Conservation (phyloP, 768 basidiomycete genomes). For the Melanogaster broomeanus region DNA sequence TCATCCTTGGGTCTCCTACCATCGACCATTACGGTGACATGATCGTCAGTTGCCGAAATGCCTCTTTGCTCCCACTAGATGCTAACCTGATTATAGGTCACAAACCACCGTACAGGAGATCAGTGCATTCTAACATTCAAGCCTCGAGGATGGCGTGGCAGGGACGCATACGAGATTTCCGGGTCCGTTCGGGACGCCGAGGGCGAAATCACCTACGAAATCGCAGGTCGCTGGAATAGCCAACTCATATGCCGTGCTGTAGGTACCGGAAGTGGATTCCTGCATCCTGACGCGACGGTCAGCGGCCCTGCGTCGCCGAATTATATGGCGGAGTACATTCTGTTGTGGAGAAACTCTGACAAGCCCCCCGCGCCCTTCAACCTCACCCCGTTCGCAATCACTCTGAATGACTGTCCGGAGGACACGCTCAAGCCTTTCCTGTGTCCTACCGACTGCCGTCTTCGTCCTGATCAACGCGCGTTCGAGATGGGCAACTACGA, state of each 20-base stretch:
- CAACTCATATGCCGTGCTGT: constrained; percentile 85
- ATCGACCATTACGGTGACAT: constrained; percentile 97
- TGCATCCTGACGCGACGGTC: constrained; percentile 74
- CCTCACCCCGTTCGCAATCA: constrained; percentile 91
- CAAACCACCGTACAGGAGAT: constrained; percentile 90
- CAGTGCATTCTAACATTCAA: constrained; percentile 91
- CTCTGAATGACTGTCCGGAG: constrained; percentile 83
- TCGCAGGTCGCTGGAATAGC: constrained; percentile 94
- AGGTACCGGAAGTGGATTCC: constrained; percentile 56
- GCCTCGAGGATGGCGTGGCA: constrained; percentile 92
- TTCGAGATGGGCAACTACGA: constrained; percentile 91
- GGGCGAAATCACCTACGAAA: constrained; percentile 77
- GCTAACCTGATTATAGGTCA: constrained; percentile 43
- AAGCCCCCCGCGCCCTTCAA: constrained; percentile 89
- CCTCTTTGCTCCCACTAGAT: neutral
- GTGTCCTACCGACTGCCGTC: constrained; percentile 88
- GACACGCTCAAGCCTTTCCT: constrained; percentile 70
- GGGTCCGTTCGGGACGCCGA: constrained; percentile 72
- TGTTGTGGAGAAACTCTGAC: constrained; percentile 91
- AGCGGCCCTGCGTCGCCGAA: constrained; percentile 44
- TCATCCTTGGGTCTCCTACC: constrained; percentile 85
- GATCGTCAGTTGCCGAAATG: constrained; percentile 59
- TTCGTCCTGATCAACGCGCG: constrained; percentile 91
- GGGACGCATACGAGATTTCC: constrained; percentile 89
- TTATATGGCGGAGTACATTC: constrained; percentile 67